Conservation (phyloP, 306 rosid species). For the Cicer arietinum region DNA sequence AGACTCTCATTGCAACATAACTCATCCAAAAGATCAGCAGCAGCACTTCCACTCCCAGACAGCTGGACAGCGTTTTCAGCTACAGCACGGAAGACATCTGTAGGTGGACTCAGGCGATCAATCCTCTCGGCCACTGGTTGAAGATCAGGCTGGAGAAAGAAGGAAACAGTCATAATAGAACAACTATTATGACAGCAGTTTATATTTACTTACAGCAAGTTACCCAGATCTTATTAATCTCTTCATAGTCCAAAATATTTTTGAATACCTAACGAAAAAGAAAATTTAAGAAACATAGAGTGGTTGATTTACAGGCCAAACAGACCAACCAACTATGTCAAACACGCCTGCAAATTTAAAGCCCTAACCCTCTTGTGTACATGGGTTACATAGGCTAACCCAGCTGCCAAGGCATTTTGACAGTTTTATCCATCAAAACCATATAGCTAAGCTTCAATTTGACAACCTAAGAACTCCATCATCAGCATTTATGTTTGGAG, state of each 20-base stretch:
- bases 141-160: constrained; percentile 58
- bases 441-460: not conserved
- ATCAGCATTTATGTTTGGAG: not conserved
- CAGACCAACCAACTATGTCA: not conserved
- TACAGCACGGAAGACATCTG: constrained; percentile 69
- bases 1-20: constrained; percentile 74
- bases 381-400: not conserved
- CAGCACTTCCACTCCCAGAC: constrained; percentile 56
- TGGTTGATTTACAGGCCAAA: not conserved
- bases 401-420: constrained; percentile 8
- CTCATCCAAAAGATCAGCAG: constrained; percentile 67
- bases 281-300: not conserved
- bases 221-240: constrained; percentile 11
- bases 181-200: constrained; percentile 11
- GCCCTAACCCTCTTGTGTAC: not conserved
- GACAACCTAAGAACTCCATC: constrained; percentile 3
- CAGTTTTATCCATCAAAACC: not conserved
- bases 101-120: constrained; percentile 54
- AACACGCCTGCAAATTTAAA: constrained; percentile 4
- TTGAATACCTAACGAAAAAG: not conserved
- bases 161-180: constrained; percentile 13
- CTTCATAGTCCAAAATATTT: not conserved
- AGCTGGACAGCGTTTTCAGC: constrained; percentile 72
- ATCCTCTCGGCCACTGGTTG: constrained; percentile 69
- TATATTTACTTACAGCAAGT: constrained; percentile 5